Percentiles rank a stretch among this genome's conserved stretches.
Evolutionary conservation across 495 filamentous ascomycete genomes (phyloP).

Genomic region (Rostrohypoxylon terebratum): DNA sequence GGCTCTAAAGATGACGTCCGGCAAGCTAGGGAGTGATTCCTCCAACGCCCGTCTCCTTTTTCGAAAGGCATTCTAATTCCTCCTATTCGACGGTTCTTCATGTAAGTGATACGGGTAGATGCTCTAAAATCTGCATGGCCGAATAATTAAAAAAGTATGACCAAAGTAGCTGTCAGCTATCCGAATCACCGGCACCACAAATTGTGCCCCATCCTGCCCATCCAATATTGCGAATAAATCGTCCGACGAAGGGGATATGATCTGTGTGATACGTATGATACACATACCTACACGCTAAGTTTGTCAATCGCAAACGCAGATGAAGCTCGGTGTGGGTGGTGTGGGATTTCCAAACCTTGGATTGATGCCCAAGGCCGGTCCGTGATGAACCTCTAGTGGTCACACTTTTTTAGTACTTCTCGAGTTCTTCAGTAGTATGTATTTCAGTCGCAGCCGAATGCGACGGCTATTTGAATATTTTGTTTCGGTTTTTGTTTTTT

Average conservation of each 20-base stretch:
- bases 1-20: constrained; percentile 37
- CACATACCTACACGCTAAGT: constrained; percentile 10
- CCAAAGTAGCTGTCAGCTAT: neutral
- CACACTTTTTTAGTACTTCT: constrained; percentile 9
- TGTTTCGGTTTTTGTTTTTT: neutral
- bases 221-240: constrained; percentile 6
- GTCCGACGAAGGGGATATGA: constrained; percentile 15
- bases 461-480: too few relatives aligned
- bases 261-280: neutral
- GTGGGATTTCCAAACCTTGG: constrained; percentile 9
- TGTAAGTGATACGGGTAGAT: constrained; percentile 25
- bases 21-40: constrained; percentile 38
- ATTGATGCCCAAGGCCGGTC: constrained; percentile 32
- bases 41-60: constrained; percentile 19
- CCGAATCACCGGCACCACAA: neutral
- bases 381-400: constrained; percentile 23
- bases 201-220: constrained; percentile 4
- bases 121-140: constrained; percentile 19
- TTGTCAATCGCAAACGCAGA: constrained; percentile 9
- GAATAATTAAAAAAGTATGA: neutral
- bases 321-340: constrained; percentile 14
- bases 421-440: constrained; percentile 20
- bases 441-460: constrained; percentile 27
- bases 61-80: constrained; percentile 18
- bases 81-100: constrained; percentile 29